Base-by-base conservation (phyloP, 2,329 filamentous ascomycete species). In the Hypocreales sp. region DNA sequence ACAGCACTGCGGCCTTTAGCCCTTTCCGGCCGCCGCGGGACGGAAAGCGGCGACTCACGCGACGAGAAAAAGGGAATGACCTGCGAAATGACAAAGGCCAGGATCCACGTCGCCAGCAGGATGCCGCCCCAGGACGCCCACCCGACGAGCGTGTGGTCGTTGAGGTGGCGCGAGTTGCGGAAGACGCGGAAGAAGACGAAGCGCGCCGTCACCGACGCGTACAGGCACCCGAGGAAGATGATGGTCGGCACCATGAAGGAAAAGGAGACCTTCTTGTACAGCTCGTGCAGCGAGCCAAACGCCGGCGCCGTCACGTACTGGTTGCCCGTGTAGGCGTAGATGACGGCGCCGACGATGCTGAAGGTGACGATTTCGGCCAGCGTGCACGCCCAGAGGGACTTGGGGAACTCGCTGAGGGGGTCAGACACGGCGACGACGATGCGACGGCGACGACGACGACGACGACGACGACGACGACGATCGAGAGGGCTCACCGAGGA, bases 231-330 rank as follows among this genome's bases (percentile, higher is more conserved):
- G 5, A 94, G 56, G 59, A 94, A 94, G 45, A 94, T 83, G 37
- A 94, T 66, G 0, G 86, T 94, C 0, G 86, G 86, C 18, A 94
- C 79, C 84, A 93, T 93, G 59, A 94, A 92, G 9, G 79, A 84
- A 53, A 92, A 94, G 0, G 81, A 70, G 3, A 90, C 66, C 58
- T 93, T 93, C 58, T 90, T 84, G 57, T 77, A 90, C 2, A 77
- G 61, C 25, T 80, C 70, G 22, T 78, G 65, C 14, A 94, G 60
- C 1, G 81, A 86, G 8, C 83, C 84, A 40, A 94, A 94, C 0
- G 86, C 86, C 0, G 86, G 86, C 0, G 80, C 61, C 0, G 78
- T 86, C 56, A 84, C 82, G 60, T 93, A 93, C 46, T 92, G 77
- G 28, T 78, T 86, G 26, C 86, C 86, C 0, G 79, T 84, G 48